A percentile compares a stretch with the other conserved stretches of the same genome.
Evolutionary conservation across 371 early-diverging fungal species (phyloP).

Genomic region (Mycotypha africana): DNA sequence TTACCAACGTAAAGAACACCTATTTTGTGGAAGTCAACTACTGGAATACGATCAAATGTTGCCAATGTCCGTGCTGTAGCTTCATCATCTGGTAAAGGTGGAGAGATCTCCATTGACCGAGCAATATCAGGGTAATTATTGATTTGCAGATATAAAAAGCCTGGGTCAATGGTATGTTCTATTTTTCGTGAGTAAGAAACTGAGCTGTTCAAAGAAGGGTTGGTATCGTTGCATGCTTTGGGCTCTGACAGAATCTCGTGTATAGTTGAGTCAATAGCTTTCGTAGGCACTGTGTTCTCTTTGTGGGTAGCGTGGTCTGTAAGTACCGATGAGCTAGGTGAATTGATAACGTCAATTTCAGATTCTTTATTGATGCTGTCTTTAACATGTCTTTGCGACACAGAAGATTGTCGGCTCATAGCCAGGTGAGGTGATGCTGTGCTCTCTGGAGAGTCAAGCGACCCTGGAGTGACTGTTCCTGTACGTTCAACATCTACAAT

Average conservation of each 20-base stretch:
- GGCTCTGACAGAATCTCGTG: constrained; percentile 29
- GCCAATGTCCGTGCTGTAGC: constrained; percentile 68
- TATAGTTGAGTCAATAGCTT: constrained; percentile 5
- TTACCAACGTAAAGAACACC: constrained; percentile 90
- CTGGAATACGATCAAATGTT: constrained; percentile 84
- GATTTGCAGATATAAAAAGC: constrained; percentile 58
- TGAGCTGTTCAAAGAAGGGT: neutral
- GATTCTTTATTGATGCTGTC: too few relatives aligned
- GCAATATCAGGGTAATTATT: constrained; percentile 70
- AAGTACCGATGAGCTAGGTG: neutral
- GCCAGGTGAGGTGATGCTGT: too few relatives aligned
- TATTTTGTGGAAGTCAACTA: constrained; percentile 93
- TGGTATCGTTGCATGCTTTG: constrained; percentile 1
- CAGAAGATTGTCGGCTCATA: too few relatives aligned
- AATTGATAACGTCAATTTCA: too few relatives aligned
- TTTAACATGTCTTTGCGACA: too few relatives aligned
- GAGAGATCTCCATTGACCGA: constrained; percentile 50
- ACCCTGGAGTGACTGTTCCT: too few relatives aligned
- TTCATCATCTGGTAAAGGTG: constrained; percentile 74
- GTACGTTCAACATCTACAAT: too few relatives aligned
- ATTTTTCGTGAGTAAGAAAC: constrained; percentile 23
- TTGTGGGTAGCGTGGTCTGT: too few relatives aligned
- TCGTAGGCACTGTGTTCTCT: too few relatives aligned
- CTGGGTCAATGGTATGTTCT: constrained; percentile 57
- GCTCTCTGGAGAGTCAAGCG: too few relatives aligned